Base-by-base conservation (phyloP, 345 rosid species). In the Aegle marmelos region DNA sequence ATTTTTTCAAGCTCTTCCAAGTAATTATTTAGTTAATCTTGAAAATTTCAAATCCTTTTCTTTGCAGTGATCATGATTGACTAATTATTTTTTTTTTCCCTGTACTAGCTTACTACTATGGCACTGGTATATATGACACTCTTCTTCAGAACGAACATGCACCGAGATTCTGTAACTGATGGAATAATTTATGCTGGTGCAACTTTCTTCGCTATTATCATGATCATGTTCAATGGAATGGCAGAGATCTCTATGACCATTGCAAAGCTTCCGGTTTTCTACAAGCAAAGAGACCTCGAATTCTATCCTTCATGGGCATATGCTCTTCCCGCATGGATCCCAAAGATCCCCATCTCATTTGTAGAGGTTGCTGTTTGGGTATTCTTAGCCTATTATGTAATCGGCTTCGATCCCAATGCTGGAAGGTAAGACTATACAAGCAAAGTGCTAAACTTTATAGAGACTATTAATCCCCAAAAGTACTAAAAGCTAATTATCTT, bases 181-280 rank as follows among this genome's bases (percentile, higher is more conserved):
- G 98, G 98, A 63, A 74, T 48, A 39, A 65, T 91, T 33, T 94
- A 82, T 68, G 30, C 60, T 4, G 98, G 98, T n/a, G 92, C 94
- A 70, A 76, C 90, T 78, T 92, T 92, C 86, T 91, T 90, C 73
- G 6, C 82, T 56, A 70, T 89, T 19, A 64, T 76, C 78, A 81
- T 67, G 67, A 48, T 89, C 70, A 86, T 89, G 96, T 91, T 92
- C 62, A 89, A 86, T 66, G 93, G 98, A 37, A 84, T 85, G 90
- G 37, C 94, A 1, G 97, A 94, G 83, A 60, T 94, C 24, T 85
- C 94, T 33, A 88, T 94, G 91, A 88, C 95, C 56, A 84, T 94
- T 28, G 85, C 81, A 24, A 94, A 87, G 83, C 98, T 92, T 83
- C 98, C 96, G 21, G 89, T 92, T 72, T 92, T 94, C 67, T 94